phyloP scores from a whole-genome alignment of 345 rosid genomes.

The Acer yangbiense region DNA sequence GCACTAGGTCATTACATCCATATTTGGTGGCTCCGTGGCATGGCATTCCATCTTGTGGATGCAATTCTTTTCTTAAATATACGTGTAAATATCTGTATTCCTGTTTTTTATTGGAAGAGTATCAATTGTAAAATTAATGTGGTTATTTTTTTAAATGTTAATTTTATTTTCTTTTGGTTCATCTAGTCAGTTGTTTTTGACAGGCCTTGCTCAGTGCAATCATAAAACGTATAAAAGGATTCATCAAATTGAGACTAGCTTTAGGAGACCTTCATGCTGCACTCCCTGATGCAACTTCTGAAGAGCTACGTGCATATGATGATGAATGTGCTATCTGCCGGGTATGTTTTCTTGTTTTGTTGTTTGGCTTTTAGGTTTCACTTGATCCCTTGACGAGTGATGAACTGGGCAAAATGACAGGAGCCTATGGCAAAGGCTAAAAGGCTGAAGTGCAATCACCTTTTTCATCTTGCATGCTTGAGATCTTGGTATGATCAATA shows the following conservation, averaged over 20 bases:
- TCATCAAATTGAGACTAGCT: slow-evolving; percentile 80
- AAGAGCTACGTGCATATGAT: slow-evolving; percentile 80
- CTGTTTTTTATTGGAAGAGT: background rate
- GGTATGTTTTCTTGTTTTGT: slow-evolving; percentile 48
- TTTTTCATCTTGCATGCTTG: slow-evolving; percentile 96
- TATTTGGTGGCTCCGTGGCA: slow-evolving; percentile 97
- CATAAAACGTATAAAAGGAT: slow-evolving; percentile 87
- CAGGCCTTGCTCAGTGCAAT: slow-evolving; percentile 96
- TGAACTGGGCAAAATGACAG: slow-evolving; percentile 48
- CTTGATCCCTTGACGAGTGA: slow-evolving; percentile 22
- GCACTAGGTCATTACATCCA: slow-evolving; percentile 90
- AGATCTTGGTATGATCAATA: slow-evolving; percentile 78
- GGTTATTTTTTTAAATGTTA: slow-evolving; percentile 18
- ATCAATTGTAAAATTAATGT: background rate
- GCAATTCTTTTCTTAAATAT: slow-evolving; percentile 86
- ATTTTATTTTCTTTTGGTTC: slow-evolving; percentile 5
- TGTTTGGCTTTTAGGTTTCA: slow-evolving; percentile 20
- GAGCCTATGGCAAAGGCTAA: slow-evolving; percentile 99
- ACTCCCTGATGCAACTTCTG: slow-evolving; percentile 96
- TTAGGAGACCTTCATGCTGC: slow-evolving; percentile 94
- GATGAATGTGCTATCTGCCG: slow-evolving; percentile 99
- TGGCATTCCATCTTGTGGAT: slow-evolving; percentile 95
- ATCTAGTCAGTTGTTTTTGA: slow-evolving; percentile 27
- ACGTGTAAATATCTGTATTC: slow-evolving; percentile 60
- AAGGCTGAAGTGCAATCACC: slow-evolving; percentile 87